These are phyloP conservation scores for Blakeslea trispora DNA, from an alignment of 371 early-diverging fungal genomes.

Conservation along the genomic window DNA sequence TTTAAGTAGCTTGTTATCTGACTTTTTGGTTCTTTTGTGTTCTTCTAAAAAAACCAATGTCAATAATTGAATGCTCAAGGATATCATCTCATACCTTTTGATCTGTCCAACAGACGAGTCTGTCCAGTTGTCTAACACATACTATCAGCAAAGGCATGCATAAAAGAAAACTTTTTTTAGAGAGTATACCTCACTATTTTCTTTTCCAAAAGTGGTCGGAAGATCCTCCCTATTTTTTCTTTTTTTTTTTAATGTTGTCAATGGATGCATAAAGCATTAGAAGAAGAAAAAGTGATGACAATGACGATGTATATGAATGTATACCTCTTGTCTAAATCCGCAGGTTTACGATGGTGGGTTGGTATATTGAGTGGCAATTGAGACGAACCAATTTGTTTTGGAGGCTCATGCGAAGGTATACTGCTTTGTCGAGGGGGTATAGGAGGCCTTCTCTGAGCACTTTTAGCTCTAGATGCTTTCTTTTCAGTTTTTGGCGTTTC, in stretches of 20 bases:
- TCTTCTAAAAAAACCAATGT: too few relatives aligned
- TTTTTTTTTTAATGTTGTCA: too few relatives aligned
- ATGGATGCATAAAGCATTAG: too few relatives aligned
- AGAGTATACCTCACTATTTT: constrained; percentile 12
- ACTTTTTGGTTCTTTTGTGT: constrained; percentile 12
- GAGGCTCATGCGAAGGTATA: constrained; percentile 15
- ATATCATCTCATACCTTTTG: background rate
- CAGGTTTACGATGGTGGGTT: background rate
- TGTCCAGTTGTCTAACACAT: too few relatives aligned
- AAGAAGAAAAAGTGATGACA: too few relatives aligned
- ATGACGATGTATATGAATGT: too few relatives aligned
- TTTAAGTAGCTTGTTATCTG: constrained; percentile 22
- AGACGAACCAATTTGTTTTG: background rate
- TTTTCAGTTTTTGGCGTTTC: background rate
- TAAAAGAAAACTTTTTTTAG: background rate
- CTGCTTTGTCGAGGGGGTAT: constrained; percentile 27
- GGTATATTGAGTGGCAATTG: background rate
- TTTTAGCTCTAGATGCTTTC: background rate
- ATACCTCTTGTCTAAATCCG: background rate
- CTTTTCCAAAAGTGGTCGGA: constrained; percentile 5
- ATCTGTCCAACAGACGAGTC: background rate
- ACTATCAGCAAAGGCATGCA: too few relatives aligned
- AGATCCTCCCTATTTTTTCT: background rate
- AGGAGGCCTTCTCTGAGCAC: constrained; percentile 4
- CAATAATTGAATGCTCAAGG: too few relatives aligned